A percentile compares a stretch with the other conserved stretches of the same genome.
These are phyloP conservation scores for Acacia confusa DNA, from an alignment of 306 rosid genomes.

Conservation along the genomic window DNA sequence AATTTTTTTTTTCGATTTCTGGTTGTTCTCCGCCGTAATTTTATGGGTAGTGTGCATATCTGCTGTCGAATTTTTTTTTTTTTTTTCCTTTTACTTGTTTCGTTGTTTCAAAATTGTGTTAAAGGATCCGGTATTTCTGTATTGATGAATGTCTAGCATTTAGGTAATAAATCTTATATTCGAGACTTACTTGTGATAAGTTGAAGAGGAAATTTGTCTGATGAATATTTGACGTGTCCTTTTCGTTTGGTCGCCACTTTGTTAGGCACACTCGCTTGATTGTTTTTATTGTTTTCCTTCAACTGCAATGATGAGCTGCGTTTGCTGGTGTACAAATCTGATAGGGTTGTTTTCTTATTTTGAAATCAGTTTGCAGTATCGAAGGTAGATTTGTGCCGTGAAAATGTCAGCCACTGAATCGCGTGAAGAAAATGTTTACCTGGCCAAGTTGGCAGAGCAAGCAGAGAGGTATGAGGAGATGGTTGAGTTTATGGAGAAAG, in stretches of 20 bases:
- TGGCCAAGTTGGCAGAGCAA: constrained; percentile 95
- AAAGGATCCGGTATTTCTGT: neutral
- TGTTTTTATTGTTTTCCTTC: neutral
- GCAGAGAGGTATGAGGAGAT: constrained; percentile 93
- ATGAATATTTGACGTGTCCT: neutral
- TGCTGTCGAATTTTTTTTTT: neutral
- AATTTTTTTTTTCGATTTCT: neutral
- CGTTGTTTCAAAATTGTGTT: neutral
- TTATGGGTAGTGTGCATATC: constrained; percentile 19
- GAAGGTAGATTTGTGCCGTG: neutral
- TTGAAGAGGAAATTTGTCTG: neutral
- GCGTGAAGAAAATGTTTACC: constrained; percentile 85
- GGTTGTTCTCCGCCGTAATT: neutral
- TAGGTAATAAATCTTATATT: neutral
- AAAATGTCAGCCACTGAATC: constrained; percentile 57
- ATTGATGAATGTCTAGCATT: neutral
- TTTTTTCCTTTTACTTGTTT: neutral
- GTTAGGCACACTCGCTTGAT: neutral
- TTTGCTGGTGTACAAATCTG: neutral
- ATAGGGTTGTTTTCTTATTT: neutral
- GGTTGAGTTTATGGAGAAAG: constrained; percentile 98
- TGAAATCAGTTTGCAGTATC: constrained; percentile 14
- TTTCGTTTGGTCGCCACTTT: neutral
- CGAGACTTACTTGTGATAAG: neutral
- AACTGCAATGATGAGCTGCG: neutral